Conservation (phyloP, 768 basidiomycete genomes). For the Mycena olivaceomarginata region DNA sequence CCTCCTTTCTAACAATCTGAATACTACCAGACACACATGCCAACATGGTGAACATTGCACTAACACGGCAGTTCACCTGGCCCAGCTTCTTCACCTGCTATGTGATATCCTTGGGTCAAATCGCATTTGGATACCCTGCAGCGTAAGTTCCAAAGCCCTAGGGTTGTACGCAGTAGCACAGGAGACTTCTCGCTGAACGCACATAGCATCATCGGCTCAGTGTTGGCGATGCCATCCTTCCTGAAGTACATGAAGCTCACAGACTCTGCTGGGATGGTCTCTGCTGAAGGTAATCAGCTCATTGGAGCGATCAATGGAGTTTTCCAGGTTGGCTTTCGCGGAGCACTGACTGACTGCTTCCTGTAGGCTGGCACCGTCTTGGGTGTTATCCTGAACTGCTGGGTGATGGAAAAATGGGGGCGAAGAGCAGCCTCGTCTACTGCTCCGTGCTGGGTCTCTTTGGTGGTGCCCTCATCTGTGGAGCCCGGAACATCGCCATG, state of each 20-base stretch:
- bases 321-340: background rate
- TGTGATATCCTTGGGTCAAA: slow-evolving; percentile 14
- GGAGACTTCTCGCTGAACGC: slow-evolving; percentile 11
- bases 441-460: slow-evolving; percentile 13
- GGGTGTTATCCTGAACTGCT: slow-evolving; percentile 6
- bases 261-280: slow-evolving; percentile 1
- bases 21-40: background rate
- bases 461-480: slow-evolving; percentile 15
- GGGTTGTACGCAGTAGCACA: slow-evolving; percentile 8
- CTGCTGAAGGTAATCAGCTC: slow-evolving; percentile 9
- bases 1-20: slow-evolving; percentile 8
- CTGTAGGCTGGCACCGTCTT: slow-evolving; percentile 5
- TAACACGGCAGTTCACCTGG: slow-evolving; percentile 13
- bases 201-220: slow-evolving; percentile 12
- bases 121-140: slow-evolving; percentile 6
- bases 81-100: slow-evolving; percentile 13
- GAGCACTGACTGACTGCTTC: background rate
- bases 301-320: slow-evolving; percentile 9
- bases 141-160: slow-evolving; percentile 6
- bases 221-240: slow-evolving; percentile 10
- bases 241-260: slow-evolving; percentile 7
- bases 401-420: slow-evolving; percentile 7
- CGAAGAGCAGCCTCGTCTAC: slow-evolving; percentile 8
- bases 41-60: slow-evolving; percentile 10
- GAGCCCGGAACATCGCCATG: slow-evolving; percentile 10